Conservation (phyloP, 192 early-diverging fungal genomes). For the Backusella parvicylindrica region DNA sequence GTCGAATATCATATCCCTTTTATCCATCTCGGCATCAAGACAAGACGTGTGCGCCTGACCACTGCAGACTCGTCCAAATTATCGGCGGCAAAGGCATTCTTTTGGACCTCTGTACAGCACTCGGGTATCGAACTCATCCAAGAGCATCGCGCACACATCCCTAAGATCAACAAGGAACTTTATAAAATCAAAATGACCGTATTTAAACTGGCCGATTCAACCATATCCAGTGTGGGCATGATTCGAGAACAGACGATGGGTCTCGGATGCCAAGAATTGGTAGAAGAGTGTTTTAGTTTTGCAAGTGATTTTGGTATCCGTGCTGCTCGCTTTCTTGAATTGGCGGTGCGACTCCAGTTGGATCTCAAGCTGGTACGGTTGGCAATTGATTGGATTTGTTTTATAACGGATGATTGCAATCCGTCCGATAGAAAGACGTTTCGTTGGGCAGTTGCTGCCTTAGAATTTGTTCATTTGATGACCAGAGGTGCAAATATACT, state of each 20-base stretch:
- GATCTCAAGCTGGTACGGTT: slow-evolving; percentile 67
- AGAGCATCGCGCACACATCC: slow-evolving; percentile 54
- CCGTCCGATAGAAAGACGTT: slow-evolving; percentile 78
- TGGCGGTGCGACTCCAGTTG: slow-evolving; percentile 52
- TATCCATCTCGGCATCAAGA: slow-evolving; percentile 45
- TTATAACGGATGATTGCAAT: slow-evolving; percentile 79
- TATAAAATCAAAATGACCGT: slow-evolving; percentile 55
- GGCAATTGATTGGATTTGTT: slow-evolving; percentile 85
- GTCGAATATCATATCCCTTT: slow-evolving; percentile 37
- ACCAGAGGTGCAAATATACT: slow-evolving; percentile 70
- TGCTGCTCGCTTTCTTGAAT: slow-evolving; percentile 55
- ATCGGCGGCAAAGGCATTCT: slow-evolving; percentile 41
- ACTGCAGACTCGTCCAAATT: slow-evolving; percentile 42
- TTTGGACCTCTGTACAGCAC: slow-evolving; percentile 45
- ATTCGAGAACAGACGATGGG: slow-evolving; percentile 48
- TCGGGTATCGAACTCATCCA: slow-evolving; percentile 45
- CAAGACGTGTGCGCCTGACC: slow-evolving; percentile 55
- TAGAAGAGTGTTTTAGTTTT: slow-evolving; percentile 71
- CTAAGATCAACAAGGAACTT: slow-evolving; percentile 52
- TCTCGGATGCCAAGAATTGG: slow-evolving; percentile 53
- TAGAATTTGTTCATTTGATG: slow-evolving; percentile 82
- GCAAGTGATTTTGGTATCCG: slow-evolving; percentile 67
- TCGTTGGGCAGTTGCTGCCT: slow-evolving; percentile 79
- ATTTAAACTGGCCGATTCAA: slow-evolving; percentile 48
- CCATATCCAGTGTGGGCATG: slow-evolving; percentile 50